Base-by-base conservation (phyloP, 148 eudicot genomes). In the Chenopodium suecicum region DNA sequence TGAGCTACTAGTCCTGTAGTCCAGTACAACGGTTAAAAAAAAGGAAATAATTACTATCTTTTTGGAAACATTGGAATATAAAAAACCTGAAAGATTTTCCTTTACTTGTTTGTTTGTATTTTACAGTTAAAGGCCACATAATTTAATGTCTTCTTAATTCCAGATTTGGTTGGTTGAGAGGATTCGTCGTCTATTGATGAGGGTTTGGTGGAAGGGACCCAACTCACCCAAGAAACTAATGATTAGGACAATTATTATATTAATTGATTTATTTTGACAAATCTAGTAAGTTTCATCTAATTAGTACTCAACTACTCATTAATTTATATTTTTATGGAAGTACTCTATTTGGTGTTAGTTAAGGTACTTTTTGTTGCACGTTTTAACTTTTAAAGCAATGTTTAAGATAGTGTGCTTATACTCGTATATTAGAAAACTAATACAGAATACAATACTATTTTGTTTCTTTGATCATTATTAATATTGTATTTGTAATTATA, bases 121-220 rank as follows among this genome's bases (percentile, higher is more conserved):
- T 2, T 7, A 17, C 14, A 9, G 44, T 68, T 66, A 25, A n/a
- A 11, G 22, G 13, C 31, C 20, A 31, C 46, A 7, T 11, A 13
- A 34, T 34, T 70, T 6, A 17, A 14, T 70, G 56, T 20, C 17
- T 73, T 44, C 58, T 7, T 44, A 73, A 73, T 72, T 72, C 4
- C 12, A 47, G 63, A 50, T 74, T 74, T 74, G 77, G 32, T 74
- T 74, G 54, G 52, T 60, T 64, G 70, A 41, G 69, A 23, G 54
- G 69, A 76, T 12, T 62, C 23, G 4, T 58, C 47, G 29, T 37
- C 27, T 34, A 58, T 56, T 75, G 25, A 75, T 58, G 67, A 48
- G 64, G 63, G 63, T 74, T 74, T 75, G 65, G 78, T 54, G 64
- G 77, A 58, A 34, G 54, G 79, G 69, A 64, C 54, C 66, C 54